Percentiles rank a stretch among this genome's conserved stretches.
Evolutionary conservation across 1,139 yeast genomes (phyloP).

Genomic region (Yamadazyma jaroonii): DNA sequence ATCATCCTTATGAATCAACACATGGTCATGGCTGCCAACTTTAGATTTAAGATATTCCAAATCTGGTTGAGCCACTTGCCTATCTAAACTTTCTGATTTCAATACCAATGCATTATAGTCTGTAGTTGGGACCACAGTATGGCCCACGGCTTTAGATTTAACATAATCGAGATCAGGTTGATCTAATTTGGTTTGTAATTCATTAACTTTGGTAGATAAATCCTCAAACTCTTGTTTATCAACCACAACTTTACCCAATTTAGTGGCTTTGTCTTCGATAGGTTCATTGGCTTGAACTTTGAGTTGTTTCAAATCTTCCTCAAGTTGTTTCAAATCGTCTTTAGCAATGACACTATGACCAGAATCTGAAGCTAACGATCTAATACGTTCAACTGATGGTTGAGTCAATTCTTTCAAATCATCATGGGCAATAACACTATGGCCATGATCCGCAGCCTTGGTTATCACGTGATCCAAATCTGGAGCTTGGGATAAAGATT

Average conservation of each 20-base stretch:
- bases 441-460: slow-evolving; percentile 10
- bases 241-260: slow-evolving; percentile 4
- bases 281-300: slow-evolving; percentile 5
- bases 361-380: slow-evolving; percentile 20
- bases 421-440: slow-evolving; percentile 13
- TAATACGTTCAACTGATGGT: slow-evolving; percentile 33
- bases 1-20: slow-evolving; percentile 17
- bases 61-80: slow-evolving; percentile 21
- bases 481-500: slow-evolving; percentile 18
- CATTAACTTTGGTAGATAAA: slow-evolving; percentile 13
- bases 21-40: slow-evolving; percentile 12
- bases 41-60: slow-evolving; percentile 19
- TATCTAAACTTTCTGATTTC: slow-evolving; percentile 13
- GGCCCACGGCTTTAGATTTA: slow-evolving; percentile 21
- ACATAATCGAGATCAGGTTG: slow-evolving; percentile 33
- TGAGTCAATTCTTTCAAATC: slow-evolving; percentile 10
- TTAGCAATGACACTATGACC: slow-evolving; percentile 15
- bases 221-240: background rate
- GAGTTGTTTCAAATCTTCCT: slow-evolving; percentile 8
- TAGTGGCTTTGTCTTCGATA: slow-evolving; percentile 11
- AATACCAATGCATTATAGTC: slow-evolving; percentile 10
- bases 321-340: slow-evolving; percentile 7
- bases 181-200: slow-evolving; percentile 11
- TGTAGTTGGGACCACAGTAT: slow-evolving; percentile 3
- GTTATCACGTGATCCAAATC: slow-evolving; percentile 16